These are phyloP conservation scores for Oryza punctata DNA, from an alignment of 176 grass and related monocot species.

Conservation along the genomic window DNA sequence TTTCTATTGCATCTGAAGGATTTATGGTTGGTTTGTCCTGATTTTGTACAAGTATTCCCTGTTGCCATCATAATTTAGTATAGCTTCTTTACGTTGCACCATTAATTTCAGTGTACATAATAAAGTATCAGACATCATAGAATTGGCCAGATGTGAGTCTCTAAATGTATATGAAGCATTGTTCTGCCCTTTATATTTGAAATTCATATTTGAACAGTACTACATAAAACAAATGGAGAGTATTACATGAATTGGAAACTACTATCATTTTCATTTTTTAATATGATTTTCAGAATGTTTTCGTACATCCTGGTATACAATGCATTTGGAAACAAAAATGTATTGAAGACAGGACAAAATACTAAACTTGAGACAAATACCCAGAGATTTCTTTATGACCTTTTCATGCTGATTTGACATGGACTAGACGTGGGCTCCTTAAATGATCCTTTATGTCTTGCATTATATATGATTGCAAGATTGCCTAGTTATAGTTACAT, in stretches of 20 bases:
- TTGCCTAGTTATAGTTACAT: not conserved
- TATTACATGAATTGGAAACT: too few species aligned
- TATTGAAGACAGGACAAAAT: not conserved
- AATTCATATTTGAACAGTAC: too few species aligned
- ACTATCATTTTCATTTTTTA: too few species aligned
- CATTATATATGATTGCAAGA: not conserved
- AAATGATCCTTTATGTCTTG: not conserved
- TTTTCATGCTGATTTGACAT: not conserved
- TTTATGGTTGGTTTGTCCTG: not conserved
- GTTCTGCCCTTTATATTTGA: too few species aligned
- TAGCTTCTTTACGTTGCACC: too few species aligned
- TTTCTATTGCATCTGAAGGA: not conserved
- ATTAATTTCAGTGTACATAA: too few species aligned
- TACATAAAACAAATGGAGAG: too few species aligned
- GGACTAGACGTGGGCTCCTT: not conserved
- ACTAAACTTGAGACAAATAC: not conserved
- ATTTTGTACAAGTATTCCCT: not conserved
- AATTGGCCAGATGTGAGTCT: too few species aligned
- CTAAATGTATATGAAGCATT: too few species aligned
- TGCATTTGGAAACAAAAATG: not conserved
- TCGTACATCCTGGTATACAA: not conserved
- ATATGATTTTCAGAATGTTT: not conserved
- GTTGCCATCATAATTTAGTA: too few species aligned
- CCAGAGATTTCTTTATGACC: not conserved
- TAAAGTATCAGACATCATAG: too few species aligned